These are phyloP conservation scores for Stellera chamaejasme DNA, from an alignment of 345 rosid genomes.

Conservation along the genomic window DNA sequence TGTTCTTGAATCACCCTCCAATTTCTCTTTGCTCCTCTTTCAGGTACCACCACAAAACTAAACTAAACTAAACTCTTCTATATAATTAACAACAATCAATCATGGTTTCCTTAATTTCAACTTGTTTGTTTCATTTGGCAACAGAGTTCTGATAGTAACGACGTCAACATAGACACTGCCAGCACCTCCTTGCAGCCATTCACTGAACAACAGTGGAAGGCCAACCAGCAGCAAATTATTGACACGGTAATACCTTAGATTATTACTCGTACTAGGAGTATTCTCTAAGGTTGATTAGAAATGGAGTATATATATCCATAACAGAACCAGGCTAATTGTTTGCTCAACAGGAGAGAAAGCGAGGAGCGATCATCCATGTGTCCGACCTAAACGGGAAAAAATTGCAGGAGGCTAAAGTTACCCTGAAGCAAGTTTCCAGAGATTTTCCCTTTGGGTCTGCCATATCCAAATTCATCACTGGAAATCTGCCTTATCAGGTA, in stretches of 20 bases:
- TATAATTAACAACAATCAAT: too few species aligned
- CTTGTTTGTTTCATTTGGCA: neutral
- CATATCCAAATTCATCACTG: slow-evolving; percentile 61
- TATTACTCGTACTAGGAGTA: neutral
- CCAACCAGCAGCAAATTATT: slow-evolving; percentile 48
- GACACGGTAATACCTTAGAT: slow-evolving; percentile 30
- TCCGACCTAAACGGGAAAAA: slow-evolving; percentile 44
- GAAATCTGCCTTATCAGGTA: slow-evolving; percentile 66
- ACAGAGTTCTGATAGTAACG: slow-evolving; percentile 34
- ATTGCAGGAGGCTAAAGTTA: slow-evolving; percentile 45
- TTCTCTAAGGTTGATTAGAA: neutral
- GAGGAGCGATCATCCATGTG: slow-evolving; percentile 59
- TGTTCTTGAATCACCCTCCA: slow-evolving; percentile 41
- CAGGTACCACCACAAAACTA: slow-evolving; percentile 24
- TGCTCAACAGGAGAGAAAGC: slow-evolving; percentile 51
- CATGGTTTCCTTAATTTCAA: neutral
- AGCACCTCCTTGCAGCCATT: slow-evolving; percentile 67
- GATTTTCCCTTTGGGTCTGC: slow-evolving; percentile 87
- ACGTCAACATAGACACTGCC: slow-evolving; percentile 26
- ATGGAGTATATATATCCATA: neutral
- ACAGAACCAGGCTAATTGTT: neutral
- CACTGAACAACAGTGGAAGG: slow-evolving; percentile 58
- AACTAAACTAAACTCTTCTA: too few species aligned
- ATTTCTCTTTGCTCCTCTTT: slow-evolving; percentile 34
- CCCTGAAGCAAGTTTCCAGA: slow-evolving; percentile 48